Conservation (phyloP, 2,329 filamentous ascomycete species). For the Aspergillus sp. region DNA sequence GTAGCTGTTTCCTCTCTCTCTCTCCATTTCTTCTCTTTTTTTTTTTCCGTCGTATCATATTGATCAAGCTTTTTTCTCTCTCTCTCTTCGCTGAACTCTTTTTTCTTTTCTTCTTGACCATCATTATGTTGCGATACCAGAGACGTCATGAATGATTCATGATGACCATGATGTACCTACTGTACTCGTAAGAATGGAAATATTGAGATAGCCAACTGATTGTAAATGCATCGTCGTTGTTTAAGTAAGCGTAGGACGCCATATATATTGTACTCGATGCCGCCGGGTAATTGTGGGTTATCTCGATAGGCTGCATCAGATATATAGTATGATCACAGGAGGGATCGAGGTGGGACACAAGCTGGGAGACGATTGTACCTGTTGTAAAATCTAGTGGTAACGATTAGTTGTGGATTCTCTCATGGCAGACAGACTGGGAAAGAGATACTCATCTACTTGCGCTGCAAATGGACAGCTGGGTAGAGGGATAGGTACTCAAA, state of each 20-base stretch:
- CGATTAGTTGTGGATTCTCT: background rate
- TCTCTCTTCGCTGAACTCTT: background rate
- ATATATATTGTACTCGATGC: too few species aligned
- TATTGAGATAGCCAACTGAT: background rate
- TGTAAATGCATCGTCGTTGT: background rate
- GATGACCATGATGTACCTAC: slow-evolving; percentile 23
- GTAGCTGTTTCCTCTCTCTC: background rate
- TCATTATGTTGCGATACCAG: slow-evolving; percentile 17
- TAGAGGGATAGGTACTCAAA: background rate
- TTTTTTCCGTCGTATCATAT: background rate
- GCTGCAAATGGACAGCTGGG: background rate
- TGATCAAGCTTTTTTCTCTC: background rate
- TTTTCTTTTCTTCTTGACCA: background rate
- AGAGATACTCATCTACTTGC: background rate
- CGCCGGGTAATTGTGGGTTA: background rate
- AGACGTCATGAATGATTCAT: slow-evolving; percentile 17
- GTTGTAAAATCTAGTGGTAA: background rate
- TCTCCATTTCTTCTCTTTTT: background rate
- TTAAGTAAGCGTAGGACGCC: too few species aligned
- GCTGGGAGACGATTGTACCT: background rate
- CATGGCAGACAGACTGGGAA: background rate
- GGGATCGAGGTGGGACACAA: background rate
- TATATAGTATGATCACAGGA: background rate
- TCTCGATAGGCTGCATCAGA: background rate
- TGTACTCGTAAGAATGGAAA: slow-evolving; percentile 4